Conservation (phyloP, 2,329 filamentous ascomycete genomes). For the Trichoderma endophyticum region DNA sequence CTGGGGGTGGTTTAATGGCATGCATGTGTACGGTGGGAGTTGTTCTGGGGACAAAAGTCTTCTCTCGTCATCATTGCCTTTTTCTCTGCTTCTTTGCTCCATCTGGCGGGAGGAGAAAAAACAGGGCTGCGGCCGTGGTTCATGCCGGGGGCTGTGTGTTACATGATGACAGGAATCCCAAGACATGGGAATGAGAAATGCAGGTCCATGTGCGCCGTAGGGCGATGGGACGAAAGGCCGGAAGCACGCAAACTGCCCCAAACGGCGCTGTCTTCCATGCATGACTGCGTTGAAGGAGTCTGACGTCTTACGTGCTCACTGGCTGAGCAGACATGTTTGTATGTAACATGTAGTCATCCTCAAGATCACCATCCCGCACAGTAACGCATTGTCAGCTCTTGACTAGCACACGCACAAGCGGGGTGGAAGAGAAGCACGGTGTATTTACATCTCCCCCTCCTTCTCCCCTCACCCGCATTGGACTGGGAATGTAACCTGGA, state of each 20-base stretch:
- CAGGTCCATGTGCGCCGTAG: slow-evolving; percentile 8
- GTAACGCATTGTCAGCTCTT: not conserved
- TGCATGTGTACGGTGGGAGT: not conserved
- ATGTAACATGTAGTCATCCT: not conserved
- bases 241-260: not conserved
- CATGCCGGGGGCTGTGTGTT: slow-evolving; percentile 9
- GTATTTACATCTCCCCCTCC: not conserved
- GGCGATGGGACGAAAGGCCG: not conserved
- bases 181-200: slow-evolving; percentile 1
- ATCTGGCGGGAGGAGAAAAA: not conserved
- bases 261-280: not conserved
- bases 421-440: not conserved
- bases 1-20: not conserved
- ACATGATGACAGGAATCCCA: not conserved
- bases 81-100: not conserved
- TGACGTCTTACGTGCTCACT: not conserved
- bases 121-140: not conserved
- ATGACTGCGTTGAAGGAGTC: not conserved
- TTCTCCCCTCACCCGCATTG: not conserved
- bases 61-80: not conserved
- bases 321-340: not conserved
- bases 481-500: not conserved
- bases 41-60: not conserved
- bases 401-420: not conserved
- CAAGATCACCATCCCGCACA: not conserved